Conservation (phyloP, 169 alveolate species). For the Eimeria necatrix region DNA sequence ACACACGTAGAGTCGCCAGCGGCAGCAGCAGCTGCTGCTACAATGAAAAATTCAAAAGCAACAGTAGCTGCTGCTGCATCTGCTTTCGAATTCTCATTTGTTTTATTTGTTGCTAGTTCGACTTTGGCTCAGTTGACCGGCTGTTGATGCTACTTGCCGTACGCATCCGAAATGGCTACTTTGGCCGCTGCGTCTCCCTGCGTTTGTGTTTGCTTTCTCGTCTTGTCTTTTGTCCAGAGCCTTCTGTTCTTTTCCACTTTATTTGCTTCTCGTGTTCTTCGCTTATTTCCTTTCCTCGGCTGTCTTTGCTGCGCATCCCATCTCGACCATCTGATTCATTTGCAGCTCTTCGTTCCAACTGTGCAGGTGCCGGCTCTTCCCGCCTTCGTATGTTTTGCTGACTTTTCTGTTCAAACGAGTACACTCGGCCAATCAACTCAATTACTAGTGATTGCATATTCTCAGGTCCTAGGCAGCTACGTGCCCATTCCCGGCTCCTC, state of each 20-base stretch:
- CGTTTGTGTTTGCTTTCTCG: no score
- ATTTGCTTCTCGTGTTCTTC: background rate
- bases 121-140: no score
- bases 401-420: no score
- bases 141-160: no score
- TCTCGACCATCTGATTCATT: background rate
- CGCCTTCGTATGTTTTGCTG: background rate
- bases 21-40: conserved; percentile 2
- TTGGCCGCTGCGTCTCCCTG: no score
- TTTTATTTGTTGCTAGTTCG: no score
- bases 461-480: conserved; percentile 81
- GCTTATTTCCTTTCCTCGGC: no score
- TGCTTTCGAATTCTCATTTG: background rate
- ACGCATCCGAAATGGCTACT: no score
- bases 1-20: background rate
- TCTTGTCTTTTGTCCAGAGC: background rate
- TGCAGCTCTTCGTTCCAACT: background rate
- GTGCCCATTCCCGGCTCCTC: conserved; percentile 78
- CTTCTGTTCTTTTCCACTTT: no score
- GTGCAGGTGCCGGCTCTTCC: background rate
- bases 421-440: no score
- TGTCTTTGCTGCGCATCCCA: background rate
- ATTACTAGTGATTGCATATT: no score
- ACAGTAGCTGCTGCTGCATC: background rate
- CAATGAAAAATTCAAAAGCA: background rate